These are phyloP conservation scores for Marvania coccoides DNA, from an alignment of 139 green algal species.

Conservation along the genomic window DNA sequence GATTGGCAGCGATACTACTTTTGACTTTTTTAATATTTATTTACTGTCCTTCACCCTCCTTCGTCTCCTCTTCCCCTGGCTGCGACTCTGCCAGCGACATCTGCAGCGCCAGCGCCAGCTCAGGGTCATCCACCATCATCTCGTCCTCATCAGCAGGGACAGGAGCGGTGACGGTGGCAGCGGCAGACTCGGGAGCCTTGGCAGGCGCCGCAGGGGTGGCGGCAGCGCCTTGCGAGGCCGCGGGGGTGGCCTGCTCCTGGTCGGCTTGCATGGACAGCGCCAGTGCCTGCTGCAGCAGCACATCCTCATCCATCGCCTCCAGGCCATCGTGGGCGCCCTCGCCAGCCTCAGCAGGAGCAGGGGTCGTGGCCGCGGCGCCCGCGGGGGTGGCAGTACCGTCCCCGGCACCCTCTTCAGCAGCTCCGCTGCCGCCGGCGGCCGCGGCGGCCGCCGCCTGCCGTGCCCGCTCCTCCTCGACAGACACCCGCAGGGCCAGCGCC, in stretches of 20 bases:
- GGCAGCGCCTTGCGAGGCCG: neutral
- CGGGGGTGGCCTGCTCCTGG: slow-evolving; percentile 5
- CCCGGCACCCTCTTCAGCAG: neutral
- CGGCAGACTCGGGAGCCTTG: neutral
- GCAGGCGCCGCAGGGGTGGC: slow-evolving; percentile 11
- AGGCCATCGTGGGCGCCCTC: slow-evolving; percentile 20
- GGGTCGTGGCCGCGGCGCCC: neutral
- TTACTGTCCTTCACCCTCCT: too few relatives aligned
- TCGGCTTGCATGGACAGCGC: slow-evolving; percentile 83
- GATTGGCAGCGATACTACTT: too few relatives aligned
- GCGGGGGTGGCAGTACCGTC: neutral
- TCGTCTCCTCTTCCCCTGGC: neutral
- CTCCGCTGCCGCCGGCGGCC: slow-evolving; percentile 14
- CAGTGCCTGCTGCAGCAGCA: slow-evolving; percentile 76
- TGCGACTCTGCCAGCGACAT: slow-evolving; percentile 14
- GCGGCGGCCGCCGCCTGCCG: slow-evolving; percentile 63
- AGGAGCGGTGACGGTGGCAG: neutral
- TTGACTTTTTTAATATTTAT: too few relatives aligned
- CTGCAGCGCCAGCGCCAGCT: slow-evolving; percentile 30
- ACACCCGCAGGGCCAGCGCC: slow-evolving; percentile 72
- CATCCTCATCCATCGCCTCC: slow-evolving; percentile 70
- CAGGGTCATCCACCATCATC: slow-evolving; percentile 29
- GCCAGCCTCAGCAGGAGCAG: neutral
- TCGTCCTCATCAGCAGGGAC: slow-evolving; percentile 2
- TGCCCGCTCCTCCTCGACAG: slow-evolving; percentile 93